Conservation (phyloP, 2,329 filamentous ascomycete genomes). For the Phyllosticta citriasiana region DNA sequence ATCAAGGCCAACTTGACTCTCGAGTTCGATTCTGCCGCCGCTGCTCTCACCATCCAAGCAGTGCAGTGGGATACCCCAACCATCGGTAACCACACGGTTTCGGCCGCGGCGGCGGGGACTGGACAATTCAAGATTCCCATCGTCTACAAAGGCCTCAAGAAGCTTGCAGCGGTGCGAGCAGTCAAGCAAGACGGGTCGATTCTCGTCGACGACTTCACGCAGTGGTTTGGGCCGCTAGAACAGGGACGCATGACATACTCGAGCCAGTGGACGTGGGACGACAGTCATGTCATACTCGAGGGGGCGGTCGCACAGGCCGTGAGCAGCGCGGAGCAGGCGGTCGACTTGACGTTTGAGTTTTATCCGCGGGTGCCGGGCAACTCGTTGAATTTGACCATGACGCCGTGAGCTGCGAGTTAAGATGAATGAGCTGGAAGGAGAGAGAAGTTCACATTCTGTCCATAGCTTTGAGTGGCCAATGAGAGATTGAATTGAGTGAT, state of each 20-base stretch:
- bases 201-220: slow-evolving; percentile 48
- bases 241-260: slow-evolving; percentile 38
- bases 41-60: slow-evolving; percentile 37
- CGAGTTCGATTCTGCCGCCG: slow-evolving; percentile 40
- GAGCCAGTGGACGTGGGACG: slow-evolving; percentile 44
- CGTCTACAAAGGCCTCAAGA: slow-evolving; percentile 41
- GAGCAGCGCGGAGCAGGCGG: slow-evolving; percentile 33
- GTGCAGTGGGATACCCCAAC: slow-evolving; percentile 44
- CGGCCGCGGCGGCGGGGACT: slow-evolving; percentile 24
- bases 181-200: slow-evolving; percentile 38
- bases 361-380: slow-evolving; percentile 43
- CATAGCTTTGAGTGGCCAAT: not conserved
- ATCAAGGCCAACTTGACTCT: slow-evolving; percentile 43
- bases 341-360: slow-evolving; percentile 46
- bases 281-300: slow-evolving; percentile 37
- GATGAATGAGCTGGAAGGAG: not conserved
- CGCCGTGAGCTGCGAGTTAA: slow-evolving; percentile 19
- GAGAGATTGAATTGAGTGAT: not conserved
- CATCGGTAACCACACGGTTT: slow-evolving; percentile 19
- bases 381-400: slow-evolving; percentile 39
- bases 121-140: slow-evolving; percentile 41
- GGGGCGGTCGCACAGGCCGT: slow-evolving; percentile 38
- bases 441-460: not conserved
- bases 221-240: slow-evolving; percentile 43
- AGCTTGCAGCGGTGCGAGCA: slow-evolving; percentile 43